Conservation (phyloP, 2,329 filamentous ascomycete genomes). For the Verticillium albo-atrum region DNA sequence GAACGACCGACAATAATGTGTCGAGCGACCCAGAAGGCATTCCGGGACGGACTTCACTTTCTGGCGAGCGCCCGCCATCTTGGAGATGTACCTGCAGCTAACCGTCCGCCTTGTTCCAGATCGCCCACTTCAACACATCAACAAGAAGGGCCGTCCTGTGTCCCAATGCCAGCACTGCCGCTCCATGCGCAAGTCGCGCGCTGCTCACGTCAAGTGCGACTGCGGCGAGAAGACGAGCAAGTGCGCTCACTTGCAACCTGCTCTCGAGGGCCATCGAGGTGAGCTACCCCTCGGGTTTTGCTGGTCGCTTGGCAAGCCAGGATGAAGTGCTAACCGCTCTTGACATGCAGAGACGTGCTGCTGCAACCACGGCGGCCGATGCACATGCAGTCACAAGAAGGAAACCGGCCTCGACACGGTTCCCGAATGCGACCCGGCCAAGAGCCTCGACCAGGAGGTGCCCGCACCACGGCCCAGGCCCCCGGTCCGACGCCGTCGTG, state of each 20-base stretch:
- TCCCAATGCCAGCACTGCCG: slow-evolving; percentile 98
- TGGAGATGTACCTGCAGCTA: slow-evolving; percentile 14
- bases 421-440: slow-evolving; percentile 53
- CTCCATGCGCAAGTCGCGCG: slow-evolving; percentile 89
- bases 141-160: slow-evolving; percentile 94
- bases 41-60: slow-evolving; percentile 1
- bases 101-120: slow-evolving; percentile 47
- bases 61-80: slow-evolving; percentile 8
- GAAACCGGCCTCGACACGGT: slow-evolving; percentile 57
- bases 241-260: slow-evolving; percentile 56
- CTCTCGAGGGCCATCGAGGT: slow-evolving; percentile 56
- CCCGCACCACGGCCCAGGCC: slow-evolving; percentile 32
- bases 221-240: slow-evolving; percentile 88
- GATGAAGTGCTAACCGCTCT: background rate
- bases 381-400: slow-evolving; percentile 61
- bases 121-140: slow-evolving; percentile 87
- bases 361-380: slow-evolving; percentile 65
- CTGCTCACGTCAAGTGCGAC: slow-evolving; percentile 93
- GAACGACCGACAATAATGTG: background rate
- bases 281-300: slow-evolving; percentile 28
- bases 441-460: slow-evolving; percentile 34
- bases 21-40: background rate
- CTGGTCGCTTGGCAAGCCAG: background rate
- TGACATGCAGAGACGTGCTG: slow-evolving; percentile 56
- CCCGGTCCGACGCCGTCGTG: slow-evolving; percentile 46